Percentiles rank a stretch among this genome's conserved stretches.
Evolutionary conservation across 2,329 filamentous ascomycete species (phyloP).

Genomic region (Chrysoporthe austroafricana): DNA sequence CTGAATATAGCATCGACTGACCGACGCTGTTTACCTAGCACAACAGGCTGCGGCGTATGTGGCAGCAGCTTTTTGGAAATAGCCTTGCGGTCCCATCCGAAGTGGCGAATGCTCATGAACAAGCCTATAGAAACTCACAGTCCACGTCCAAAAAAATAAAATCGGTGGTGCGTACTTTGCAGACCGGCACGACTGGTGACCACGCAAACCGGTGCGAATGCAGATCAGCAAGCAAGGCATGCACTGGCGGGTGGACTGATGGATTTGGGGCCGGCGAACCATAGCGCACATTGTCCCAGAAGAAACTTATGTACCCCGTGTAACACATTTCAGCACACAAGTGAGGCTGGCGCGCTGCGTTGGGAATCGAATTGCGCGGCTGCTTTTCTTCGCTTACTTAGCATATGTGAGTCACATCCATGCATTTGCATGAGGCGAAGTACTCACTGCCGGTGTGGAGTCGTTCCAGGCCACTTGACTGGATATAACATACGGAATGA

Average conservation of each 20-base stretch:
- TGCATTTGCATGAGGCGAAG: constrained; percentile 19
- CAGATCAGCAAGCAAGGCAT: not conserved
- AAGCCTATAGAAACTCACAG: not conserved
- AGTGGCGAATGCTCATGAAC: not conserved
- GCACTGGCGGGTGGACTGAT: not conserved
- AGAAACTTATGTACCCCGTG: constrained; percentile 16
- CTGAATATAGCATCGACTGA: not conserved
- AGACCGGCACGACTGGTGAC: not conserved
- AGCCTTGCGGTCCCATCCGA: not conserved
- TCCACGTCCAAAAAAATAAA: not conserved
- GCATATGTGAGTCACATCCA: constrained; percentile 13
- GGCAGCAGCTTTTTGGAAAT: not conserved
- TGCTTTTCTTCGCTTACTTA: constrained; percentile 7
- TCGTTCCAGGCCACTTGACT: constrained; percentile 10
- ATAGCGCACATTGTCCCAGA: not conserved
- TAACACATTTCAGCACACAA: not conserved
- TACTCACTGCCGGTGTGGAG: constrained; percentile 9
- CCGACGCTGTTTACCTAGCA: not conserved
- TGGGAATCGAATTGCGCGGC: not conserved
- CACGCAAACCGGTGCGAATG: not conserved
- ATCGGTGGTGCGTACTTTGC: too few species aligned
- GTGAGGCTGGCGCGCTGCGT: constrained; percentile 7
- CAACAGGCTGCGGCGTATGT: not conserved
- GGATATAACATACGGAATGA: not conserved
- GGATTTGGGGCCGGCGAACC: not conserved